Conservation (phyloP, 345 rosid genomes). For the Dipteronia sinensis region DNA sequence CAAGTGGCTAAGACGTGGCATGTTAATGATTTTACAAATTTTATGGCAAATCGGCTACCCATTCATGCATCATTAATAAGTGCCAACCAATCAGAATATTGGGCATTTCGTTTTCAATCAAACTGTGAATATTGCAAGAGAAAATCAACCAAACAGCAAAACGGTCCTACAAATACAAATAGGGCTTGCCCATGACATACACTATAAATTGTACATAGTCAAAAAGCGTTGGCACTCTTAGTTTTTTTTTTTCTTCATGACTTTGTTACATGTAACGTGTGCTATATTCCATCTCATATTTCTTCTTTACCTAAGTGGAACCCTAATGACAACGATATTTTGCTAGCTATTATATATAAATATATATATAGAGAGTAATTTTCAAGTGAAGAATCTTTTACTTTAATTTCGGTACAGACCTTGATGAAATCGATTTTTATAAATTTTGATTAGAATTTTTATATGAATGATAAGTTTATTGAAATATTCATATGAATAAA, state of each 20-base stretch:
- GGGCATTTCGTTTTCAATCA: no score
- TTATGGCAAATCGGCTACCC: conserved; percentile 9
- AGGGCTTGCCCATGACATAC: neutral
- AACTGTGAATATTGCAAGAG: neutral
- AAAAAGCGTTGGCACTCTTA: neutral
- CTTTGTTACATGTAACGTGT: conserved; percentile 6
- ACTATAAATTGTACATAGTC: neutral
- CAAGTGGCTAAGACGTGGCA: conserved; percentile 13
- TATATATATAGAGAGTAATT: no score
- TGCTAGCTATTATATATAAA: no score
- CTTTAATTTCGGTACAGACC: no score
- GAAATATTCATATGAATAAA: no score
- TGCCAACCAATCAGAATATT: no score
- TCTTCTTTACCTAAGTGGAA: neutral
- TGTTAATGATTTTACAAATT: conserved; percentile 2
- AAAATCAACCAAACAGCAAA: neutral
- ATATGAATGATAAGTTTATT: no score
- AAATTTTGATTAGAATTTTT: no score
- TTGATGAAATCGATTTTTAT: no score
- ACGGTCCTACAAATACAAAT: neutral
- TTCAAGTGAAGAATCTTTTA: no score
- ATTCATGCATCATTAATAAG: neutral
- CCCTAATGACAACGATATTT: neutral
- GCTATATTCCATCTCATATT: neutral
- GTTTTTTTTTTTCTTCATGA: neutral